Evolutionary conservation across 2,329 filamentous ascomycete species (phyloP), one percentile per base, ranked within the genome.

Genomic region (Clarireedia monteithiana): DNA sequence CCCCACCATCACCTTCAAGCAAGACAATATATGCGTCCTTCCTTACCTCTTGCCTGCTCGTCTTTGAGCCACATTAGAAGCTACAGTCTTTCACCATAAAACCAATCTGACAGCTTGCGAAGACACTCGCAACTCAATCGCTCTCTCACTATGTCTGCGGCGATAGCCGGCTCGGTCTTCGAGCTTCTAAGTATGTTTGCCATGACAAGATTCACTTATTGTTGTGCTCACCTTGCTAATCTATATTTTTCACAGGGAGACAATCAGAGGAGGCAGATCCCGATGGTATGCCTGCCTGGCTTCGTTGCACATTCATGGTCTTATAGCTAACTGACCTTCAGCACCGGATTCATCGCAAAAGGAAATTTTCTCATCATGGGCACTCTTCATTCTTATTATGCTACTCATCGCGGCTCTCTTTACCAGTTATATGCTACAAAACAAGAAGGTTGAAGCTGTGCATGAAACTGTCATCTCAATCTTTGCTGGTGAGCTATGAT

Each of bases 391-490:
- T 68, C 84, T 95, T 66, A 96, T 99, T 66, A 82, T 90, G 75
- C 84, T 99, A 65, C 84, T 99, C 67, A 96, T 97, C 64, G 82
- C 88, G 63, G 92, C 94, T 60, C 89, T 99, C 66, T 95, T 97
- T 72, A 95, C 91, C 46, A 96, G 91, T 78, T 99, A 99, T 75
- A 87, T 95, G 64, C 81, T 99, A 59, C 92, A 97, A 73, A 89
- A 94, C 75, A 91, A 89, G 74, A 96, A 95, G 75, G 91, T 99
- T 56, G 94, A 96, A 68, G 94, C 94, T 27, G 87, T 99, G 54
- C 94, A 99, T 72, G 94, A 99, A 76, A 99, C 94, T 1, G 94
- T 97, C 66, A 85, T 99, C 60, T 97, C 92, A 59, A 99, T 99
- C 70, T 97, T 99, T 75, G 91, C 91, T 57, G 91, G 91, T 91